A percentile compares a stretch with the other conserved stretches of the same genome.
Conservation (phyloP, 129 eudicot species). For the Tagetes patula region DNA sequence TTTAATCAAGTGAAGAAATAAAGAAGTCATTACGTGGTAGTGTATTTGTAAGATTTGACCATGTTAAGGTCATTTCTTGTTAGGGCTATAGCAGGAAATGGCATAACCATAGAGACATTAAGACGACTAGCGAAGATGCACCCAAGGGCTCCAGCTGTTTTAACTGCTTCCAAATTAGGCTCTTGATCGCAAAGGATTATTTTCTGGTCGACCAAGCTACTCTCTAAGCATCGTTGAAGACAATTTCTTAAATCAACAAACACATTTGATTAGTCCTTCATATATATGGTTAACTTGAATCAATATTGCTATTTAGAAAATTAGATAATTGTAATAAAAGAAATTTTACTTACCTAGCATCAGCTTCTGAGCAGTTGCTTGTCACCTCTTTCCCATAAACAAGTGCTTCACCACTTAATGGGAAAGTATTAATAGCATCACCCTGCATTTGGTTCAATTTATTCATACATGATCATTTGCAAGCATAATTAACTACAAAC, state of each 20-base stretch:
- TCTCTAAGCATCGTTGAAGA: constrained; percentile 32
- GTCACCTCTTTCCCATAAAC: constrained; percentile 38
- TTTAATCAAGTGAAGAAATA: too few relatives aligned
- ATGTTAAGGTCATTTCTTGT: too few relatives aligned
- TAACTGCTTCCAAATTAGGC: background rate
- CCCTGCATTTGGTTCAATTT: constrained; percentile 34
- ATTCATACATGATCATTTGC: background rate
- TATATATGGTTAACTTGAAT: too few relatives aligned
- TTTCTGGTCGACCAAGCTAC: constrained; percentile 38
- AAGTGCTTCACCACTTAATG: constrained; percentile 26
- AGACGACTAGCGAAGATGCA: background rate
- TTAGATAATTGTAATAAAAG: too few relatives aligned
- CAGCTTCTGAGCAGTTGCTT: background rate
- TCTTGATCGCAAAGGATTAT: constrained; percentile 35
- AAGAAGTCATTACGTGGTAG: too few relatives aligned
- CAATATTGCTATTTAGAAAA: too few relatives aligned
- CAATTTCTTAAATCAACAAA: constrained; percentile 19
- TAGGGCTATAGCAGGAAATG: too few relatives aligned
- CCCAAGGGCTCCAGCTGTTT: constrained; percentile 35
- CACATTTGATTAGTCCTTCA: too few relatives aligned
- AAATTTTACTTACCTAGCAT: constrained; percentile 24
- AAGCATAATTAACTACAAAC: background rate
- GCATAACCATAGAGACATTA: too few relatives aligned
- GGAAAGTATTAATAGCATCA: constrained; percentile 35
- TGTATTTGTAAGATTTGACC: too few relatives aligned